Base-by-base conservation (phyloP, 768 basidiomycete genomes). In the Pulveroboletus frians region DNA sequence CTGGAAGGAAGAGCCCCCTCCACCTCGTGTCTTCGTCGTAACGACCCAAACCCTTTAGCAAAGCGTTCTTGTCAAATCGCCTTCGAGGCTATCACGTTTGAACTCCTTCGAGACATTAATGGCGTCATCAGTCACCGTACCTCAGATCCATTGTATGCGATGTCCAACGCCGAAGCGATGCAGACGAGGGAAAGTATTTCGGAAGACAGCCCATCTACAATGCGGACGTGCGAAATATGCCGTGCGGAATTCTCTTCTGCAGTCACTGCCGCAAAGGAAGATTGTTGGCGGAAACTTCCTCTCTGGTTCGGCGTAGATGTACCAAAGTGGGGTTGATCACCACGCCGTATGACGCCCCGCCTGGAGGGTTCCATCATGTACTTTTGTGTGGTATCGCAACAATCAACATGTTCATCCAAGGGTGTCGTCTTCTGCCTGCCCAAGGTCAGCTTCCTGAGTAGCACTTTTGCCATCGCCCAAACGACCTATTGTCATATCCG, bases 1-100 rank as follows among this genome's bases (percentile, higher is more conserved):
- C 74, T 88, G 18, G 86, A 88, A 69, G 80, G 81, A 40, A 73
- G 87, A 51, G 63, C 73, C 32, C 71, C 80, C 15, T 76, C 79
- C 13, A 34, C 60, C 9, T 60, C 60, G 51, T 87, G 85, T 60
- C 53, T 76, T 10, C 69, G 78, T 58, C 69, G 70, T n/a, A 69
- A 72, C 58, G 76, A 81, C 32, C 48, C 69, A 9, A 73, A 79
- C 53, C 65, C 71, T 3, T 52, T 70, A 29, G 68, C 67, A 29
- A 74, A 73, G 54, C 78, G 81, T 26, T 67, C 77, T 20, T 88
- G 85, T 64, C 83, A 83, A 64, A 73, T 82, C 18, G 83, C 83
- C 3, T 88, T 86, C 56, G 87, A 88, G 60, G 76, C 77, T 10
- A 79, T 85, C 52, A 84, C 84, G 4, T 87, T 86, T 61, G 81